These are phyloP conservation scores for Pontederia crassipes DNA, from an alignment of 176 grass and related monocot species.

Conservation along the genomic window DNA sequence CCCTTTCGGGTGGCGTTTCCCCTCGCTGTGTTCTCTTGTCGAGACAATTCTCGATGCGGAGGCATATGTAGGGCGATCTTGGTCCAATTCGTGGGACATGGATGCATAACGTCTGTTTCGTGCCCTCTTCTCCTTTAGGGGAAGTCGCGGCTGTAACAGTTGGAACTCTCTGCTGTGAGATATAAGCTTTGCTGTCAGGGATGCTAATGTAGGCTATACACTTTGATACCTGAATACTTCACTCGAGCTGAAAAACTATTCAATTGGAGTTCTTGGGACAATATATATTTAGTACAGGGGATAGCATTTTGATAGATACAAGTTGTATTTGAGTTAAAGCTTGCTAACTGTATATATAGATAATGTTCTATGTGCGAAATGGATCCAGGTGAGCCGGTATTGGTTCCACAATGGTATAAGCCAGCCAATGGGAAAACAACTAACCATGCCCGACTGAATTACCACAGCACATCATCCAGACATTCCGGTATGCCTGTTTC, in stretches of 20 bases:
- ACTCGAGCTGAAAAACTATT: neutral
- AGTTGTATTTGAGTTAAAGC: neutral
- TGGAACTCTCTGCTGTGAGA: no score
- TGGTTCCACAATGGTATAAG: constrained; percentile 59
- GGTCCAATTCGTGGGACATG: no score
- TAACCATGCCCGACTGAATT: constrained; percentile 15
- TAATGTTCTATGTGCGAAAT: constrained; percentile 39
- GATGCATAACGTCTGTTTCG: no score
- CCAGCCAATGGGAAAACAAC: constrained; percentile 10
- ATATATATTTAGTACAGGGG: neutral
- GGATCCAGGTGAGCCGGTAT: constrained; percentile 35
- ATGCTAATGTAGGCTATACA: no score
- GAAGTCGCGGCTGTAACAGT: no score
- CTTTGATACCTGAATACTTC: no score
- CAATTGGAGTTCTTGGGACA: neutral
- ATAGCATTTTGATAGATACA: neutral
- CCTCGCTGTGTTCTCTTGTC: no score
- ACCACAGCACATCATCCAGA: constrained; percentile 26
- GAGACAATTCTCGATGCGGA: no score
- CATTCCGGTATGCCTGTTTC: constrained; percentile 30
- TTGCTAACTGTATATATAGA: constrained; percentile 25
- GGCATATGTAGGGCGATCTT: no score
- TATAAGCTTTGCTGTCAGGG: no score
- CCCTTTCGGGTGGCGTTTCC: no score
- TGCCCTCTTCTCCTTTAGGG: no score